Conservation (phyloP, 2,329 filamentous ascomycete genomes). For the Diplodia mutila region DNA sequence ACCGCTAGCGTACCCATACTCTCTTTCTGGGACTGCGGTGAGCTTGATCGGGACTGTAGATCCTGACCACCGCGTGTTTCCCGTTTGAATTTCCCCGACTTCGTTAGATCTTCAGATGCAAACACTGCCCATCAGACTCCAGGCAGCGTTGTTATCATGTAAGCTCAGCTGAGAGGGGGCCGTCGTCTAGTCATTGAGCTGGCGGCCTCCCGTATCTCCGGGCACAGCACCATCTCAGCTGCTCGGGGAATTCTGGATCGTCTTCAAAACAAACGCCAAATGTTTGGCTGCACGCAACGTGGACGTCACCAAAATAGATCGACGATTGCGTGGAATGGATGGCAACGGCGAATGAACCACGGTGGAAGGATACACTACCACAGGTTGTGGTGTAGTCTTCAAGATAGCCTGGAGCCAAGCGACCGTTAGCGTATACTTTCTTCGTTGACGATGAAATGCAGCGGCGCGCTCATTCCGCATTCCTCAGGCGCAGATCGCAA, state of each 20-base stretch:
- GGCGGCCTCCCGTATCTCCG: neutral
- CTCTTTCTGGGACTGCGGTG: neutral
- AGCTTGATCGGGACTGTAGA: neutral
- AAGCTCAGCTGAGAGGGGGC: neutral
- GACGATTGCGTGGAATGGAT: neutral
- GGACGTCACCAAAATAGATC: conserved; percentile 2
- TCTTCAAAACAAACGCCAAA: neutral
- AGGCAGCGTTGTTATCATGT: neutral
- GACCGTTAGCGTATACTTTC: neutral
- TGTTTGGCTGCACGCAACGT: conserved; percentile 1
- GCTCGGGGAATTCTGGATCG: neutral
- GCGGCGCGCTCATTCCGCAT: conserved; percentile 7
- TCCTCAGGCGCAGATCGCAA: neutral
- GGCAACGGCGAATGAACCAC: neutral
- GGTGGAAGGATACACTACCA: neutral
- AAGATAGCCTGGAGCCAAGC: neutral
- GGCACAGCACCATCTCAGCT: neutral
- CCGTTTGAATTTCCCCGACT: neutral
- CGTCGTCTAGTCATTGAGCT: neutral
- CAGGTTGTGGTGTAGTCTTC: neutral
- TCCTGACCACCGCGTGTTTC: neutral
- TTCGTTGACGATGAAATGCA: neutral
- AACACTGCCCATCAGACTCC: neutral
- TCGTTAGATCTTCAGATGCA: no score
- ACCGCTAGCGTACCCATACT: neutral